Percentiles rank a stretch among this genome's conserved stretches.
These are phyloP conservation scores for Fonsecaea nubica DNA, from an alignment of 2,329 filamentous ascomycete species.

Conservation along the genomic window DNA sequence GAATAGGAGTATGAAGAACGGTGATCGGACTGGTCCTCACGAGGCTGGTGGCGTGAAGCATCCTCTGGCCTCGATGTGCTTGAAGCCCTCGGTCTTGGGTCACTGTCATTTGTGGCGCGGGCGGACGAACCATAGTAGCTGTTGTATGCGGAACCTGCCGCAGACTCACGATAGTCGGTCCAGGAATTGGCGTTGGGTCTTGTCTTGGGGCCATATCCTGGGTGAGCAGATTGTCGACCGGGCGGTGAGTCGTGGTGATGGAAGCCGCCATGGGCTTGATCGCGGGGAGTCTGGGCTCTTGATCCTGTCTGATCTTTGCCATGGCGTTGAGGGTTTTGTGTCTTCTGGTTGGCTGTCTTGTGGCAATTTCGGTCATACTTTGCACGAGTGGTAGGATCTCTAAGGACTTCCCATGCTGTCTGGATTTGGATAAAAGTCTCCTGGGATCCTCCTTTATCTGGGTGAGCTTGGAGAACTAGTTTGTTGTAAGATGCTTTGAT, in stretches of 20 bases:
- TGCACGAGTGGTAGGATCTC: constrained; percentile 11
- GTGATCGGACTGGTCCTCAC: background rate
- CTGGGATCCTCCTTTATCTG: constrained; percentile 29
- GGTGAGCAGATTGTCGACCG: background rate
- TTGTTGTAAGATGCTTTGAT: constrained; percentile 29
- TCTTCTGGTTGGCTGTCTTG: background rate
- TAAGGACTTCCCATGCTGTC: constrained; percentile 21
- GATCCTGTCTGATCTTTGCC: background rate
- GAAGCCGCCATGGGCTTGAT: background rate
- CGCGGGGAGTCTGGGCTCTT: background rate
- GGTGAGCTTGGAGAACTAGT: constrained; percentile 25
- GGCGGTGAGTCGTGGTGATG: background rate
- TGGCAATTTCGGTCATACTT: constrained; percentile 12
- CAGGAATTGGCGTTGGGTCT: background rate
- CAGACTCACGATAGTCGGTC: constrained; percentile 10
- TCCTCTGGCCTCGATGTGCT: background rate
- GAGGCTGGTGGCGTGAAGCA: background rate
- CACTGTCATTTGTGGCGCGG: background rate
- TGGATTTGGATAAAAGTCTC: constrained; percentile 17
- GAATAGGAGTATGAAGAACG: background rate
- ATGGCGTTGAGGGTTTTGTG: background rate
- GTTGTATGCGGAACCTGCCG: constrained; percentile 9
- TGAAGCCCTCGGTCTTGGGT: background rate
- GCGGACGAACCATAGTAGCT: constrained; percentile 1
- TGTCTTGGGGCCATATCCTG: background rate